Percentiles rank a stretch among this genome's conserved stretches.
These are phyloP conservation scores for Furcasterigmium furcatum DNA, from an alignment of 2,329 filamentous ascomycete genomes.

Conservation along the genomic window DNA sequence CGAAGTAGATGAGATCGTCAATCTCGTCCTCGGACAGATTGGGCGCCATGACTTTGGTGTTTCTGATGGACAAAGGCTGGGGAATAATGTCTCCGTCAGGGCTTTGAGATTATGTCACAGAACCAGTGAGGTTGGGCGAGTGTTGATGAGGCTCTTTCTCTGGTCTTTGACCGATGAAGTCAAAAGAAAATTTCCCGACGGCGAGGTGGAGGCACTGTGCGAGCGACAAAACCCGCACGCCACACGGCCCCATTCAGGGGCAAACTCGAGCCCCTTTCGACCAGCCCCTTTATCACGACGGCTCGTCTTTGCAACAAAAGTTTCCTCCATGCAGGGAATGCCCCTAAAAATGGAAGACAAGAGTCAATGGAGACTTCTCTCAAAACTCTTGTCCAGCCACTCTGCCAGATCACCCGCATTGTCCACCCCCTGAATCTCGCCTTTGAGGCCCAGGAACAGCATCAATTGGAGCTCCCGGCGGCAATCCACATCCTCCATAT, in stretches of 20 bases:
- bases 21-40: conserved; percentile 73
- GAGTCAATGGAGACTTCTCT: background rate
- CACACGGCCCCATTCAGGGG: conserved; percentile 6
- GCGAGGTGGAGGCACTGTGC: conserved; percentile 12
- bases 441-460: conserved; percentile 71
- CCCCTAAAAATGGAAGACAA: background rate
- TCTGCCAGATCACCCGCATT: conserved; percentile 43
- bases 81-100: too few species aligned
- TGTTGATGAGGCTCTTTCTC: too few species aligned
- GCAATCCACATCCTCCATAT: conserved; percentile 33
- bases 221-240: background rate
- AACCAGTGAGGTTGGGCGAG: too few species aligned
- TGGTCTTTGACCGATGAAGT: background rate
- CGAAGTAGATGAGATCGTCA: conserved; percentile 87
- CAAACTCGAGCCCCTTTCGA: background rate
- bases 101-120: too few species aligned
- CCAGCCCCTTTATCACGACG: background rate
- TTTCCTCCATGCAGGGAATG: background rate
- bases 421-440: conserved; percentile 72
- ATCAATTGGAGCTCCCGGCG: conserved; percentile 64
- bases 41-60: conserved; percentile 35
- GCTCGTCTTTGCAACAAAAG: background rate
- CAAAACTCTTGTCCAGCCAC: conserved; percentile 47
- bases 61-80: too few species aligned
- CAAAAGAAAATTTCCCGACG: conserved; percentile 8